These are phyloP conservation scores for Amorphotheca resinae DNA, from an alignment of 495 filamentous ascomycete species.

Conservation along the genomic window DNA sequence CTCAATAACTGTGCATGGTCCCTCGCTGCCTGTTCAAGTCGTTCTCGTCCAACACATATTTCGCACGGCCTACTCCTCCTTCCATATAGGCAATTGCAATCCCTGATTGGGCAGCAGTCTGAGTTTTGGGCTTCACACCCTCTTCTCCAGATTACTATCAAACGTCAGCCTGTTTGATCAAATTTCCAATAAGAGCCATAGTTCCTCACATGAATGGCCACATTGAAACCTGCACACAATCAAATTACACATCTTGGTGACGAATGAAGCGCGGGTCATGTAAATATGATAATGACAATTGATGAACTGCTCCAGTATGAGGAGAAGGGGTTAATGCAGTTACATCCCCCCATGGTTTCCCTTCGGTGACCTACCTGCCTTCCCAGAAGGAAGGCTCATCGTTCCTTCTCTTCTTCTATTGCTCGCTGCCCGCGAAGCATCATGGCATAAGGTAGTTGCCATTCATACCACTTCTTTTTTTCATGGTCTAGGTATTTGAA, in stretches of 20 bases:
- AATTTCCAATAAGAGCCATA: neutral
- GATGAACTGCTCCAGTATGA: too few species aligned
- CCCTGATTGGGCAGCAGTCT: neutral
- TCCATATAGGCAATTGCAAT: neutral
- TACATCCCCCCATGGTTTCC: too few species aligned
- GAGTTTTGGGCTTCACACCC: neutral
- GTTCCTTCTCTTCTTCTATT: too few species aligned
- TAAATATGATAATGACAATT: too few species aligned
- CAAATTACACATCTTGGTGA: neutral
- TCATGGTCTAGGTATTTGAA: too few species aligned
- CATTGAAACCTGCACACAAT: neutral
- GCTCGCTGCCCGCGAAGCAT: too few species aligned
- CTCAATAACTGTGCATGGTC: neutral
- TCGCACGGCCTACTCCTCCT: neutral
- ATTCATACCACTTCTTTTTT: too few species aligned
- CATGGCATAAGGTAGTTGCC: too few species aligned
- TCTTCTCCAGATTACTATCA: neutral
- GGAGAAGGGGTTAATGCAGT: too few species aligned
- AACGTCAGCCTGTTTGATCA: neutral
- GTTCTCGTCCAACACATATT: neutral
- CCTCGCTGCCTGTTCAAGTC: neutral
- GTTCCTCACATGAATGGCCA: neutral
- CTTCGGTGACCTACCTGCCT: too few species aligned
- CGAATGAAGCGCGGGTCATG: too few species aligned
- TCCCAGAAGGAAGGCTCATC: too few species aligned